Base-by-base conservation (phyloP, 495 filamentous ascomycete genomes). In the Penicillium samsonianum region DNA sequence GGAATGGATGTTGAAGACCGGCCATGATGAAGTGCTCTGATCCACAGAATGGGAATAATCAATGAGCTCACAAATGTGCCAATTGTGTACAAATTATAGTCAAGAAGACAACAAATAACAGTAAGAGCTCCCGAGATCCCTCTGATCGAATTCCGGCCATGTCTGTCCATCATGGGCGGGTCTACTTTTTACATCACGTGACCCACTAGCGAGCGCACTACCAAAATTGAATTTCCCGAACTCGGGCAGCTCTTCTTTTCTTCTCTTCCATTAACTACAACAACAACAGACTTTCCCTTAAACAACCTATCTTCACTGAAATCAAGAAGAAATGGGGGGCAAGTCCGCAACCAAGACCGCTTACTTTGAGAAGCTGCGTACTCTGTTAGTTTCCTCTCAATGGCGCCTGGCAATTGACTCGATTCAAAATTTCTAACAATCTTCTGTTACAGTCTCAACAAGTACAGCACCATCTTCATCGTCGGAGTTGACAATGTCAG, bases 281-380 rank as follows among this genome's bases (percentile, higher is more conserved):
- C 44, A 63, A 57, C 62, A 58, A 61, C 65, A 59, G 53, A 44
- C 67, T 85, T 86, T 79, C 86, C 91, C 91, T 96, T 93, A 96
- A 96, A 94, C 72, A 94, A 86, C 91, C 91, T 93, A 81, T 87
- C 91, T 94, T 93, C 91, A 88, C 67, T 69, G 61, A 68, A 59
- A 74, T 76, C 80, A 96, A 94, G 91, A 90, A 96, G 91, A 92
- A 81, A 98, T 98, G 94, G 94, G 94, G 93, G 94, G 92, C 91
- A 96, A 88, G 80, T 84, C 88, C 57, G 85, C 77, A 67, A 92
- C 86, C 85, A 98, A 98, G 86, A 85, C 90, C 74, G 90, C 84
- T 80, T 98, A 98, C 86, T 98, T 98, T 84, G 92, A 97, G 76
- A 97, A 96, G 88, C 89, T 98, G 70, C 96, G 87, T 79, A 74